phyloP scores from a whole-genome alignment of 108 stramenopile species.

The Pseudonitzschia pungens region DNA sequence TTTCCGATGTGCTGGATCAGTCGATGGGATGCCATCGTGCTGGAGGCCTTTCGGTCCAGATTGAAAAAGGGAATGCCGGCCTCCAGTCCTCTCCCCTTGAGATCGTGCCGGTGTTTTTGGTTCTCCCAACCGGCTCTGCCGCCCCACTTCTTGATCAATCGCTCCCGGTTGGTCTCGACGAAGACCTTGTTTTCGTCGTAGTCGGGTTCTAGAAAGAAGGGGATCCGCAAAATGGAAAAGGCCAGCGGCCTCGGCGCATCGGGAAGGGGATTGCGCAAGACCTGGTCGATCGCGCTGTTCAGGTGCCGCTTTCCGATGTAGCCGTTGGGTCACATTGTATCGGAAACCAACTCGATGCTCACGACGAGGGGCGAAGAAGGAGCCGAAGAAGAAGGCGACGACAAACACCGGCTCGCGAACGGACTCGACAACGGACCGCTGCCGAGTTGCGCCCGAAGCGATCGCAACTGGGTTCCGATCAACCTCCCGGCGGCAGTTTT shows the following conservation, averaged over 20 bases:
- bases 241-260: constrained; percentile 45
- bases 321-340: constrained; percentile 82
- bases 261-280: constrained; percentile 54
- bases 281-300: constrained; percentile 60
- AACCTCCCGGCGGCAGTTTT: neutral
- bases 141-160: constrained; percentile 82
- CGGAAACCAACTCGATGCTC: constrained; percentile 70
- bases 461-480: neutral
- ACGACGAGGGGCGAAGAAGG: constrained; percentile 40
- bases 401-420: neutral
- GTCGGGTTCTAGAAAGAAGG: constrained; percentile 84
- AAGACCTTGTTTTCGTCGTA: constrained; percentile 70
- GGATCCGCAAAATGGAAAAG: constrained; percentile 79
- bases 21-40: constrained; percentile 85
- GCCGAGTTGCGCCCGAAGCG: neutral
- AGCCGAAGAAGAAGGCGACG: neutral
- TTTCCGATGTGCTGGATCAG: constrained; percentile 82
- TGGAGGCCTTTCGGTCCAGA: constrained; percentile 77
- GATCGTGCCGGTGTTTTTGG: constrained; percentile 72
- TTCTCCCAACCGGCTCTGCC: constrained; percentile 70
- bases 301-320: constrained; percentile 87
- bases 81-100: constrained; percentile 74
- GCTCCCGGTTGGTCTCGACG: constrained; percentile 79
- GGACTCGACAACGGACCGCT: too few relatives aligned
- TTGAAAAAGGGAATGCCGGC: constrained; percentile 89